Evolutionary conservation across 768 basidiomycete species (phyloP).

Genomic region (Dentipellis sp.): DNA sequence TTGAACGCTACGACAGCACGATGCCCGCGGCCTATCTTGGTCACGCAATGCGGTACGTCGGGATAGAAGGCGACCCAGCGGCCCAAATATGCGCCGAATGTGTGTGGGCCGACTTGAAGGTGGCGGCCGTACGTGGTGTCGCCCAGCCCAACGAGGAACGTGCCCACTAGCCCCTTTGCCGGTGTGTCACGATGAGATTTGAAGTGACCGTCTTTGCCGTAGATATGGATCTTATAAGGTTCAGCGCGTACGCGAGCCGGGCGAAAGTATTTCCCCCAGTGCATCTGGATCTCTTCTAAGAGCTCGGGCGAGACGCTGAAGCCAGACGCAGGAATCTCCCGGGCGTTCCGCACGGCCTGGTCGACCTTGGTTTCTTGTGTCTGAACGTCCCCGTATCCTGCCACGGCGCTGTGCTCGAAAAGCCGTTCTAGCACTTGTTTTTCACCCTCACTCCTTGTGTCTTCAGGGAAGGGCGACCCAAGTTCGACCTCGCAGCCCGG

Average conservation of each 20-base stretch:
- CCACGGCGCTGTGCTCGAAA: background rate
- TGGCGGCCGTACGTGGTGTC: constrained; percentile 11
- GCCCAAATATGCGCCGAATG: constrained; percentile 2
- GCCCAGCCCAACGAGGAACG: constrained; percentile 25
- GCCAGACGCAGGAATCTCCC: constrained; percentile 18
- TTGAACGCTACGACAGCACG: constrained; percentile 24
- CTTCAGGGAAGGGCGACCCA: no score
- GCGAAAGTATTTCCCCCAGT: constrained; percentile 16
- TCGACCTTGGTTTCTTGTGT: constrained; percentile 17
- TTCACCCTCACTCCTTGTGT: no score
- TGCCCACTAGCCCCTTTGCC: constrained; percentile 20
- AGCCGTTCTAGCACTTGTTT: no score
- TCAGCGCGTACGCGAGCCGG: constrained; percentile 18
- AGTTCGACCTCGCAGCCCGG: no score
- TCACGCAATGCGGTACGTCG: constrained; percentile 20
- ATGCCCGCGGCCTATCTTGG: constrained; percentile 6
- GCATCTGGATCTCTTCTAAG: constrained; percentile 6
- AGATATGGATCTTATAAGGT: constrained; percentile 25
- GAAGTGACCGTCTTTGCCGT: constrained; percentile 22
- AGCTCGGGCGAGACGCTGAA: constrained; percentile 14
- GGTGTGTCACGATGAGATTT: constrained; percentile 22
- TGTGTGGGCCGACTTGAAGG: background rate
- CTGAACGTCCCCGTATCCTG: constrained; percentile 19
- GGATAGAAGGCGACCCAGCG: constrained; percentile 25
- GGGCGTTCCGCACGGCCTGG: constrained; percentile 16